Conservation (phyloP, 2,329 filamentous ascomycete species). For the Aureobasidium sp. region DNA sequence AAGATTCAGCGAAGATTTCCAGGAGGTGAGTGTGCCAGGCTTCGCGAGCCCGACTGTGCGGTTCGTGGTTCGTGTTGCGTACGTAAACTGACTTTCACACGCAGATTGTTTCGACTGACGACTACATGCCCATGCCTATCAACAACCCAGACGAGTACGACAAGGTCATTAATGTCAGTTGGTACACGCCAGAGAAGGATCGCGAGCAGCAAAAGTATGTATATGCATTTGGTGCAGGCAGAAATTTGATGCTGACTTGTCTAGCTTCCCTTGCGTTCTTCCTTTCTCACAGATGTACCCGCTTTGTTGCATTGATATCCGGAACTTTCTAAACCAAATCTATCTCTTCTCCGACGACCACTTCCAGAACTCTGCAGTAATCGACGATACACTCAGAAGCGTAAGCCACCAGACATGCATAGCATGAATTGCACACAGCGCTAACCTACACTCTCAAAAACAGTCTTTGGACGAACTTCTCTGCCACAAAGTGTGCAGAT, state of each 20-base stretch:
- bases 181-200: conserved; percentile 81
- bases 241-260: conserved; percentile 20
- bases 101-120: conserved; percentile 73
- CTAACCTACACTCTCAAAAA: conserved; percentile 10
- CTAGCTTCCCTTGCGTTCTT: conserved; percentile 78
- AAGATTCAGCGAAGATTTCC: conserved; percentile 90
- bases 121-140: conserved; percentile 99
- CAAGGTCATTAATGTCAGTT: conserved; percentile 91
- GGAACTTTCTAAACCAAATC: conserved; percentile 96
- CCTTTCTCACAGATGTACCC: conserved; percentile 99
- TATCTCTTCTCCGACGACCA: conserved; percentile 97
- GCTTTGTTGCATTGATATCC: conserved; percentile 93
- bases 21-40: conserved; percentile 56
- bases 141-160: conserved; percentile 85
- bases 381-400: conserved; percentile 82
- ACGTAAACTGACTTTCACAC: background rate
- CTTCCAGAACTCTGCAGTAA: conserved; percentile 81
- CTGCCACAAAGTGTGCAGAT: conserved; percentile 83
- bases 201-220: conserved; percentile 65
- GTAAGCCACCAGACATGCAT: conserved; percentile 34
- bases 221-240: background rate
- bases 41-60: background rate
- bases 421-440: background rate
- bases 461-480: conserved; percentile 92
- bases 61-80: background rate